Base-by-base conservation (phyloP, 2,329 filamentous ascomycete species). In the Plenodomus tracheiphilus region DNA sequence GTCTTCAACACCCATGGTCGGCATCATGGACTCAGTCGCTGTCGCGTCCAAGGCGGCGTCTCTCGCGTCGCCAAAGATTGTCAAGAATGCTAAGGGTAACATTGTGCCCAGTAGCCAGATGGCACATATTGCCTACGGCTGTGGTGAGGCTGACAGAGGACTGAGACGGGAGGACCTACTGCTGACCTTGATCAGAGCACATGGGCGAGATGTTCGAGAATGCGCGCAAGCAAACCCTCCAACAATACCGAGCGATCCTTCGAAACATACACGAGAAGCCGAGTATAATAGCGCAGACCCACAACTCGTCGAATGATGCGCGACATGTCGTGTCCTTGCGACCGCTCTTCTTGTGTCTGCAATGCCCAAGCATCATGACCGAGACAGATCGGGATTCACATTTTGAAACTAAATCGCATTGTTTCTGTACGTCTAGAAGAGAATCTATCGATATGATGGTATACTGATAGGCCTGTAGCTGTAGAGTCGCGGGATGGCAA, bases 401-500 rank as follows among this genome's bases (percentile, higher is more conserved):
- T 71, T 85, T 85, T 11, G 80, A 79, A 15, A 83, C 85, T 47
- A 90, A 88, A 66, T 77, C 78, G 42, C 89, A 93, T 71, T 80
- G 84, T 43, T 91, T 92, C 62, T 90, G 88, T 91, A 78, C 51
- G 75, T 66, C 22, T 9, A 32, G 36, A 38, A 7, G 6, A 4
- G 8, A 9, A 5, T 7, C 16, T 37, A 4, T 4, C 35, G 15
- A 37, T 20, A 17, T 7, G 16, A 17, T 7, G 16, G 28, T 15
- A 5, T 19, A 20, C 35, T 37, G 35, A 37, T 37, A 20, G 4
- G 18, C 35, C 18, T 19, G 4, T 18, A 37, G 88, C 88, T 66
- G 87, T 92, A 34, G 89, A 94, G 65, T 93, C 89, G 19, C 80
- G 85, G 49, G 86, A 82, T 58, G 89, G 89, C 34, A 81, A 84